Evolutionary conservation across 2,329 filamentous ascomycete species (phyloP).

Genomic region (Grosmannia clavigera): DNA sequence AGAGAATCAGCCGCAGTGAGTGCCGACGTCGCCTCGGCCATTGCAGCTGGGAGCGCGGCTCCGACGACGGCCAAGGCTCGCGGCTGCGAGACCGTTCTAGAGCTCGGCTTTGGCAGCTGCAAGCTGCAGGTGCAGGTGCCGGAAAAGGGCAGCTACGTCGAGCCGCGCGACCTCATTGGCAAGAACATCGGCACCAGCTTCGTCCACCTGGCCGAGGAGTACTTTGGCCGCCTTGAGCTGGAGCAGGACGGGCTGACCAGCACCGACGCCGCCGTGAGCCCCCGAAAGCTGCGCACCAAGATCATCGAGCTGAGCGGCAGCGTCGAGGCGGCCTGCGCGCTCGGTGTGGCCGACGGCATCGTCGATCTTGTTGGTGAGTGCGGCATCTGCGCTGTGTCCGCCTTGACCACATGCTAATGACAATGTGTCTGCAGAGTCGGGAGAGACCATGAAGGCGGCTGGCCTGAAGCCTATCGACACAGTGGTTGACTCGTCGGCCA

Average conservation of each 20-base stretch:
- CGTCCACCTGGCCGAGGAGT: slow-evolving; percentile 67
- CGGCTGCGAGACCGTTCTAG: slow-evolving; percentile 75
- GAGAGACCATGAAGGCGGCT: slow-evolving; percentile 94
- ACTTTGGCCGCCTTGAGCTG: slow-evolving; percentile 68
- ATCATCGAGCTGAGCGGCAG: slow-evolving; percentile 93
- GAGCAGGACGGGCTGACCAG: slow-evolving; percentile 28
- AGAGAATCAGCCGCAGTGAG: slow-evolving; percentile 31
- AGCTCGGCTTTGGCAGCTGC: slow-evolving; percentile 82
- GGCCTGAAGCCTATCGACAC: slow-evolving; percentile 91
- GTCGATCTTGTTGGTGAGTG: slow-evolving; percentile 84
- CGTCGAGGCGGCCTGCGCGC: slow-evolving; percentile 90
- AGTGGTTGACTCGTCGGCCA: slow-evolving; percentile 74
- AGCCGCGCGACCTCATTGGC: slow-evolving; percentile 69
- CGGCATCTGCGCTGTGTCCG: neutral
- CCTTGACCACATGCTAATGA: neutral
- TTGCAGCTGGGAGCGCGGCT: slow-evolving; percentile 17
- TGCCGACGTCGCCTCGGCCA: slow-evolving; percentile 8
- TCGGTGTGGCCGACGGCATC: slow-evolving; percentile 93
- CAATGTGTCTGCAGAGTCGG: slow-evolving; percentile 55
- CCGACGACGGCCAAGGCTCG: slow-evolving; percentile 25
- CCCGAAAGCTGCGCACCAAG: slow-evolving; percentile 59
- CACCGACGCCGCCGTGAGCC: slow-evolving; percentile 19
- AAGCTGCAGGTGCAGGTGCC: slow-evolving; percentile 96
- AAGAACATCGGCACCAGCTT: slow-evolving; percentile 96
- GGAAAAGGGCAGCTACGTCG: slow-evolving; percentile 60